Conservation (phyloP, 2,329 filamentous ascomycete genomes). For the Diaporthe eres region DNA sequence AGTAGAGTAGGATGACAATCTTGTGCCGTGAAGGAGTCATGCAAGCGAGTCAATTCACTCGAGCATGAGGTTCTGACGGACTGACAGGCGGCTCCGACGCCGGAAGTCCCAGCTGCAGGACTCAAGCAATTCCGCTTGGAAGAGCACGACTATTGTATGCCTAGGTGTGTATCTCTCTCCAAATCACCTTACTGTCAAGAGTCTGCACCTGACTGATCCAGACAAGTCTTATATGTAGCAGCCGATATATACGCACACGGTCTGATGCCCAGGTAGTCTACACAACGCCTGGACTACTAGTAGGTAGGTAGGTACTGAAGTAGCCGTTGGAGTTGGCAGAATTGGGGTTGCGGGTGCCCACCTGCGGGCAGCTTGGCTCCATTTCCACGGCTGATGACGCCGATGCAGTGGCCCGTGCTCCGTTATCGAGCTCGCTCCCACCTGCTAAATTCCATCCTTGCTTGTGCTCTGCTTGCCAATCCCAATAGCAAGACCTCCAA, state of each 20-base stretch:
- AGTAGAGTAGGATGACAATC: neutral
- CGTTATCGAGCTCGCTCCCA: constrained; percentile 16
- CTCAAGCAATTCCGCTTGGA: neutral
- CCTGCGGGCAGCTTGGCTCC: constrained; percentile 25
- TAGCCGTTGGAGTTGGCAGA: neutral
- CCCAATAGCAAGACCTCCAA: constrained; percentile 33
- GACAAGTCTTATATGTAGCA: no score
- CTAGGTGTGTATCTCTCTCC: neutral
- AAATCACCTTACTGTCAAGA: neutral
- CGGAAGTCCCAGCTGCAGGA: neutral
- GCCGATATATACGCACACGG: no score
- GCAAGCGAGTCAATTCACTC: neutral
- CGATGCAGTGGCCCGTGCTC: constrained; percentile 27
- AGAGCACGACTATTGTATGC: neutral
- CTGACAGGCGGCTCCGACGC: constrained; percentile 19
- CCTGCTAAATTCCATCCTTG: constrained; percentile 34
- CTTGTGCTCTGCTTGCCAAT: constrained; percentile 29
- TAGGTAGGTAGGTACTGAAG: neutral
- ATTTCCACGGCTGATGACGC: constrained; percentile 26
- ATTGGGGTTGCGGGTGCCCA: constrained; percentile 9
- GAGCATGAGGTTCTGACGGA: neutral
- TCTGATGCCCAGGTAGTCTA: neutral
- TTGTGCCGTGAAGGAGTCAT: neutral
- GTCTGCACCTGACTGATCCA: no score
- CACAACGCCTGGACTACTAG: neutral